Evolutionary conservation across 495 filamentous ascomycete species (phyloP), one percentile per base, ranked within the genome.

Genomic region (Neurospora sp.): DNA sequence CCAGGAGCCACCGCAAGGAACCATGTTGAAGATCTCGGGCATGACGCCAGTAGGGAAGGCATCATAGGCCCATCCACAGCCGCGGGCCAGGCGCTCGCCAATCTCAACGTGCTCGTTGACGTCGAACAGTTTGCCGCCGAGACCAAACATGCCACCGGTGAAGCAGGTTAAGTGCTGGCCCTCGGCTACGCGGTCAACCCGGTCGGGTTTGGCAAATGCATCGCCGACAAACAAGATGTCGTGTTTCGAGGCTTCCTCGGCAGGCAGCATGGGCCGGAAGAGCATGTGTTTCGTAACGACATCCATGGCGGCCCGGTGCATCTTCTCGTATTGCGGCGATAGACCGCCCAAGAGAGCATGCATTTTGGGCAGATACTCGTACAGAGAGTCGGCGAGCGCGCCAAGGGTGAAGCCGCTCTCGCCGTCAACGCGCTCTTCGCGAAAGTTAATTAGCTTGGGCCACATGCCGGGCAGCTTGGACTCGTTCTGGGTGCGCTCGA

Each of bases 1-100:
- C 27, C 74, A 70, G 2, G 76, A 73, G 71, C 88, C 84, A 39
- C 85, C 81, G 78, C 94, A 97, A 4, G 86, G 81, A 4, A 90
- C 74, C 35, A 90, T 80, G 23, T 79, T 74, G 79, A 93, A 94
- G 14, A 82, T 82, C 81, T 97, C 95, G 1, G 95, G 94, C 93
- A 96, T 96, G 75, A 98, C 91, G 11, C 95, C 94, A 0, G 91
- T 90, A 14, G 88, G 85, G 40, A 93, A 93, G 12, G 88, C 86
- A 71, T 90, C 86, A 78, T 97, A 97, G 0, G 92, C 89, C 94
- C 93, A 97, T 16, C 94, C 90, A 76, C 94, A 97, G 23, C 94
- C 95, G 72, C 95, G 91, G 0, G 93, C 91, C 39, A 97, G 85
- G 76, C 93, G 91, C 66, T 86, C 83, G 3, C 90, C 95, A 27